Conservation (phyloP, 768 basidiomycete genomes). For the Paxillus involutus region DNA sequence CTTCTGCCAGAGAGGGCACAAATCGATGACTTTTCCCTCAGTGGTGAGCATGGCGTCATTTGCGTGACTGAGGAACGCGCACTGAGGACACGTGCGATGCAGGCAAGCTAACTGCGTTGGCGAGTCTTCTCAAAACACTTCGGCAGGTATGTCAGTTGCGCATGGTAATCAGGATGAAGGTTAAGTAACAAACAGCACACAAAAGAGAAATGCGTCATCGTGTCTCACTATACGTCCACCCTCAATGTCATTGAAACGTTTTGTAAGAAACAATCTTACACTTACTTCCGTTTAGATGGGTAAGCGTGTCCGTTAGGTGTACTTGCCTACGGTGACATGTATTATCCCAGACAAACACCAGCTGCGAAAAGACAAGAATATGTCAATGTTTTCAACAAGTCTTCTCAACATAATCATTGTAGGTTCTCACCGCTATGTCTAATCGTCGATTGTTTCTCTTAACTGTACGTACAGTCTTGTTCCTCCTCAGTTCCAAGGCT, state of each 20-base stretch:
- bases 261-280: conserved; percentile 75
- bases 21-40: conserved; percentile 73
- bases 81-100: conserved; percentile 10
- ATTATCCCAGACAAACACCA: conserved; percentile 62
- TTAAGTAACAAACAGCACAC: conserved; percentile 48
- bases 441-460: neutral
- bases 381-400: conserved; percentile 87
- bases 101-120: conserved; percentile 77
- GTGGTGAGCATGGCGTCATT: conserved; percentile 54
- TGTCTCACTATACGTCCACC: conserved; percentile 96
- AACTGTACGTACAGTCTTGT: conserved; percentile 58
- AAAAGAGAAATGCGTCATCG: conserved; percentile 92
- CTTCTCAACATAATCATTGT: conserved; percentile 72
- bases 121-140: conserved; percentile 60
- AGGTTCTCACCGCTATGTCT: conserved; percentile 4
- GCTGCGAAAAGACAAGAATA: conserved; percentile 78
- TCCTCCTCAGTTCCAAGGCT: conserved; percentile 92
- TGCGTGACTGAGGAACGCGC: neutral
- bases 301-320: conserved; percentile 23
- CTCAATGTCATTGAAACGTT: conserved; percentile 89
- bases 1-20: conserved; percentile 59
- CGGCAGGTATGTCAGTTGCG: conserved; percentile 44
- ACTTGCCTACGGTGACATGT: neutral
- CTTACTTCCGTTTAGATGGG: conserved; percentile 88
- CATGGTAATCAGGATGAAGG: neutral